Evolutionary conservation across 129 eudicot genomes (phyloP).

Genomic region (Arctium minus): DNA sequence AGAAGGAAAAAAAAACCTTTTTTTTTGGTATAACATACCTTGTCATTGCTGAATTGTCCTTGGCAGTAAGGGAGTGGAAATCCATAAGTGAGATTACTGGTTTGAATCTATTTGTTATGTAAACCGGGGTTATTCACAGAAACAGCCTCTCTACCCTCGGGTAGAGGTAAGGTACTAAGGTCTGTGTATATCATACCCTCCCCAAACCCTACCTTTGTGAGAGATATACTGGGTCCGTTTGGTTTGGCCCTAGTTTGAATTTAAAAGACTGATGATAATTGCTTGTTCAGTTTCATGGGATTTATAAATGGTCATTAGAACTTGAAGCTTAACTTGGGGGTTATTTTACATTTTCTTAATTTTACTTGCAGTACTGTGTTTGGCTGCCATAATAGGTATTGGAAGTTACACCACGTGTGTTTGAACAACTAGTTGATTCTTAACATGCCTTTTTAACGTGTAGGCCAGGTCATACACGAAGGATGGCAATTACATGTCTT

Average conservation of each 20-base stretch:
- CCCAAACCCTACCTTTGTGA: no score
- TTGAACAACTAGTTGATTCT: constrained; percentile 14
- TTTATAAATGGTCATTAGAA: background rate
- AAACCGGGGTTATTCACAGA: background rate
- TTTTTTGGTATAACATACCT: background rate
- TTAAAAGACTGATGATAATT: no score
- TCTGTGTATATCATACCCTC: no score
- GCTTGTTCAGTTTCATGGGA: background rate
- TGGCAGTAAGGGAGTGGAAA: background rate
- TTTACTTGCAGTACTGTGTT: background rate
- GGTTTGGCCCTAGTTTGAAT: no score
- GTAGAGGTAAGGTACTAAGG: no score
- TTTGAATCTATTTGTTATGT: background rate
- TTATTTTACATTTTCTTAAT: background rate
- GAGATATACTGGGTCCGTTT: no score
- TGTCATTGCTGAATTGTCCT: background rate
- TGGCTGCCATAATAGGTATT: background rate
- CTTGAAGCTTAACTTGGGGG: background rate
- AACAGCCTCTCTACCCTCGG: background rate
- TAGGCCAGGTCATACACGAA: constrained; percentile 61
- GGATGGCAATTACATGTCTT: constrained; percentile 49
- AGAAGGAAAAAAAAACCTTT: background rate
- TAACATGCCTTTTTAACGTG: constrained; percentile 36
- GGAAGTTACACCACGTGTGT: background rate
- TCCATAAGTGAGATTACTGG: background rate